Percentiles rank a stretch among this genome's conserved stretches.
Conservation (phyloP, 495 filamentous ascomycete species). For the Penicillium flavigenum region DNA sequence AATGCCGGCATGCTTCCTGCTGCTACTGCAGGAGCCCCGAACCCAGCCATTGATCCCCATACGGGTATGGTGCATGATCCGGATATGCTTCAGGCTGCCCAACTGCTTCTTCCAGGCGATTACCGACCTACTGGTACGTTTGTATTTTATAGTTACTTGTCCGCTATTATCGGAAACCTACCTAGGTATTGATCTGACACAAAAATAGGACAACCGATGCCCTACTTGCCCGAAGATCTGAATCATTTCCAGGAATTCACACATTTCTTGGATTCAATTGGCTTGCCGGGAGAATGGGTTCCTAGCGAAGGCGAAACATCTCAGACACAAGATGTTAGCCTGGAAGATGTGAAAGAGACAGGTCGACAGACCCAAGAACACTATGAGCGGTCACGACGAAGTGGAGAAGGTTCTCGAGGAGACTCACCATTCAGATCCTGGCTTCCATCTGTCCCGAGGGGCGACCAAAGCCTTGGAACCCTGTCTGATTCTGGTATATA, state of each 20-base stretch:
- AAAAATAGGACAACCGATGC: constrained; percentile 30
- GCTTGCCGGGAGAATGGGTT: constrained; percentile 42
- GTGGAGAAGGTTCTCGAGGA: constrained; percentile 32
- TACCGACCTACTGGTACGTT: constrained; percentile 31
- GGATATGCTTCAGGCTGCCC: constrained; percentile 43
- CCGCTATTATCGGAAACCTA: background rate
- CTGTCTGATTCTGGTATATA: constrained; percentile 38
- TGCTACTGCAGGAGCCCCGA: constrained; percentile 10
- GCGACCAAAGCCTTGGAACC: constrained; percentile 38
- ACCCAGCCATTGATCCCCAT: constrained; percentile 18
- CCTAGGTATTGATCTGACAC: background rate
- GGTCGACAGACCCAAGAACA: constrained; percentile 22
- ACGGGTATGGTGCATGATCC: constrained; percentile 36
- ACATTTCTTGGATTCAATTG: constrained; percentile 44
- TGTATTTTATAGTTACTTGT: background rate
- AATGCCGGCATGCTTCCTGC: constrained; percentile 21
- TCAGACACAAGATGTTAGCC: constrained; percentile 28
- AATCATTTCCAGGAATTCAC: constrained; percentile 46
- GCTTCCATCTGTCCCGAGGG: constrained; percentile 40
- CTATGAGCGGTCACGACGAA: constrained; percentile 20
- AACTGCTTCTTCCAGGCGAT: constrained; percentile 39
- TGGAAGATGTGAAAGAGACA: constrained; percentile 28
- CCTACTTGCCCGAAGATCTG: constrained; percentile 40
- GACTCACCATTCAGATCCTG: constrained; percentile 44
- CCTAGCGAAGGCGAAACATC: constrained; percentile 31